These are phyloP conservation scores for Thraustotheca clavata DNA, from an alignment of 352 stramenopile genomes.

Conservation along the genomic window DNA sequence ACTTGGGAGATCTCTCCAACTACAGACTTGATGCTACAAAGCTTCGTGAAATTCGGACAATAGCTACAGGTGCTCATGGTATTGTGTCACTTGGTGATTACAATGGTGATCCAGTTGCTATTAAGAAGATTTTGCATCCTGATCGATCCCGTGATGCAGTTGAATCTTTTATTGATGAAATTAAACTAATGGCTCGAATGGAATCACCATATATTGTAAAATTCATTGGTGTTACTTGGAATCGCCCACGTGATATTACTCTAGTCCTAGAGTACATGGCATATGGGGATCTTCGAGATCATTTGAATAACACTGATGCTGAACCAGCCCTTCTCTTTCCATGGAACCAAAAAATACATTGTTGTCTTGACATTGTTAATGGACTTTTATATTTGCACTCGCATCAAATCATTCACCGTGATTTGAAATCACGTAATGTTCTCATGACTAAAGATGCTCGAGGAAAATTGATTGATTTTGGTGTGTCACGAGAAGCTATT, in stretches of 20 bases:
- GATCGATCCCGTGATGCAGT: neutral
- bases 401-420: conserved; percentile 25
- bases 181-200: conserved; percentile 25
- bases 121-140: conserved; percentile 37
- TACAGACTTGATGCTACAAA: conserved; percentile 1
- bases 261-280: conserved; percentile 27
- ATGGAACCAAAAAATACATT: conserved; percentile 26
- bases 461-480: conserved; percentile 28
- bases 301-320: conserved; percentile 22
- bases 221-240: conserved; percentile 26
- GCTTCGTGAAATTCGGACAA: neutral
- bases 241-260: neutral
- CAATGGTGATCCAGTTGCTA: conserved; percentile 44
- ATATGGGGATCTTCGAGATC: conserved; percentile 24
- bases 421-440: conserved; percentile 27
- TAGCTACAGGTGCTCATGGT: conserved; percentile 1
- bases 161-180: conserved; percentile 28
- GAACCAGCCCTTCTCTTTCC: conserved; percentile 9
- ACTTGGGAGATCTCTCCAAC: conserved; percentile 5
- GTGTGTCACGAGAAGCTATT: conserved; percentile 15
- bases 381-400: conserved; percentile 29
- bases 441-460: conserved; percentile 24
- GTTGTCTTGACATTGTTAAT: conserved; percentile 28
- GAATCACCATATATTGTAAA: conserved; percentile 25
- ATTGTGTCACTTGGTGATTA: conserved; percentile 7